A percentile compares a stretch with the other conserved stretches of the same genome.
Conservation (phyloP, 768 basidiomycete species). For the Pleurotus eryngii region DNA sequence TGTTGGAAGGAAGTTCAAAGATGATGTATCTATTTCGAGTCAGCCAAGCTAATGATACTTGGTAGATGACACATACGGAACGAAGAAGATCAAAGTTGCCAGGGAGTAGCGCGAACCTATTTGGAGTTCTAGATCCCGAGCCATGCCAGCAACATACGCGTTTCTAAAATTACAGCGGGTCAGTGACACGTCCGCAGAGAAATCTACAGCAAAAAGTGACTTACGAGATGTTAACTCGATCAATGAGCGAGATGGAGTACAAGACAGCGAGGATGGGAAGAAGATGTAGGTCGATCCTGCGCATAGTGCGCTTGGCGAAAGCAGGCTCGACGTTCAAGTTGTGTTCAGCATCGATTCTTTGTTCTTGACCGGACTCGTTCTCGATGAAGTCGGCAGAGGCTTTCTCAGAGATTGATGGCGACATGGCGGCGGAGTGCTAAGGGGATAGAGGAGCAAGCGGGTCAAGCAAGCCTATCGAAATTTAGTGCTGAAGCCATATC, state of each 20-base stretch:
- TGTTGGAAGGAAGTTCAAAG: conserved; percentile 3
- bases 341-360: neutral
- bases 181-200: neutral
- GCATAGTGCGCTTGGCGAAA: neutral
- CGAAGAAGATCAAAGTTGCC: conserved; percentile 5
- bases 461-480: neutral
- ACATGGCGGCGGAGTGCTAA: neutral
- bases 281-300: neutral
- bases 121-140: neutral
- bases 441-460: neutral
- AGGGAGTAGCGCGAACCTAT: conserved; percentile 1
- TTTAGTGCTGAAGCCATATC: too few relatives aligned
- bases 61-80: neutral
- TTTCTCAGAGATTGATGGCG: conserved; percentile 5
- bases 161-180: neutral
- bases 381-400: conserved; percentile 5
- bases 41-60: neutral
- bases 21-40: conserved; percentile 3
- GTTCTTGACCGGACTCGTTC: neutral
- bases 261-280: conserved; percentile 4
- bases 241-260: conserved; percentile 5
- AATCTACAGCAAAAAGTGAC: neutral
- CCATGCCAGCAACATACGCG: conserved; percentile 5
- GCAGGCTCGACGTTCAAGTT: neutral
- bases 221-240: conserved; percentile 5